A percentile compares a stretch with the other conserved stretches of the same genome.
phyloP scores from a whole-genome alignment of 306 rosid species.

The Medicago truncatula region DNA sequence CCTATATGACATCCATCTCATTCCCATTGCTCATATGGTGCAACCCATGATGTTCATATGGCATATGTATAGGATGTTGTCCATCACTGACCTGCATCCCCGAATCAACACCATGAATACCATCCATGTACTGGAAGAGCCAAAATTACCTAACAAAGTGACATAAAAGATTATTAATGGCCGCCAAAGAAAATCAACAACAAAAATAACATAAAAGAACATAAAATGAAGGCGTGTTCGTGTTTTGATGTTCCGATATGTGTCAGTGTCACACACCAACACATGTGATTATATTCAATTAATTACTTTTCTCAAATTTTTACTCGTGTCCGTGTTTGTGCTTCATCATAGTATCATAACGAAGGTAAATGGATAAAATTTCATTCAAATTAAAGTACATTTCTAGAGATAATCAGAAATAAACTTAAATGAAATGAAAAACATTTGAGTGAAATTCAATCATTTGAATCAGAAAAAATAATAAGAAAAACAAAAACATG shows the following conservation, averaged over 20 bases:
- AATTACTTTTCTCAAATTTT: too few relatives aligned
- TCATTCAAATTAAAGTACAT: conserved; percentile 27
- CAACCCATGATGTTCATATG: conserved; percentile 63
- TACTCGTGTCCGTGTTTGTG: too few relatives aligned
- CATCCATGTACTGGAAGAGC: conserved; percentile 58
- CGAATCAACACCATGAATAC: conserved; percentile 57
- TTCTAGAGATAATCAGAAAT: background rate
- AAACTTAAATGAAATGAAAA: background rate
- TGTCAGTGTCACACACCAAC: too few relatives aligned
- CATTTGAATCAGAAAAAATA: background rate
- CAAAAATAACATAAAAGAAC: background rate
- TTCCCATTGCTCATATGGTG: conserved; percentile 67
- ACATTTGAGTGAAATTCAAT: background rate
- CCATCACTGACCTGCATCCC: conserved; percentile 55
- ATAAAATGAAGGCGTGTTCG: background rate
- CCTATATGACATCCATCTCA: too few relatives aligned
- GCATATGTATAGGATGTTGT: conserved; percentile 58
- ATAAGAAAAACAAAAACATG: background rate
- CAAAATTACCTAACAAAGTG: conserved; percentile 41
- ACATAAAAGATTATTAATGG: background rate
- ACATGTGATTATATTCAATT: too few relatives aligned
- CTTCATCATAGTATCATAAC: background rate
- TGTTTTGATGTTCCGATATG: too few relatives aligned
- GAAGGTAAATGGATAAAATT: conserved; percentile 22
- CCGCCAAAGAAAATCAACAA: too few relatives aligned